Base-by-base conservation (phyloP, 2,329 filamentous ascomycete genomes). In the Bipolaris zeicola region DNA sequence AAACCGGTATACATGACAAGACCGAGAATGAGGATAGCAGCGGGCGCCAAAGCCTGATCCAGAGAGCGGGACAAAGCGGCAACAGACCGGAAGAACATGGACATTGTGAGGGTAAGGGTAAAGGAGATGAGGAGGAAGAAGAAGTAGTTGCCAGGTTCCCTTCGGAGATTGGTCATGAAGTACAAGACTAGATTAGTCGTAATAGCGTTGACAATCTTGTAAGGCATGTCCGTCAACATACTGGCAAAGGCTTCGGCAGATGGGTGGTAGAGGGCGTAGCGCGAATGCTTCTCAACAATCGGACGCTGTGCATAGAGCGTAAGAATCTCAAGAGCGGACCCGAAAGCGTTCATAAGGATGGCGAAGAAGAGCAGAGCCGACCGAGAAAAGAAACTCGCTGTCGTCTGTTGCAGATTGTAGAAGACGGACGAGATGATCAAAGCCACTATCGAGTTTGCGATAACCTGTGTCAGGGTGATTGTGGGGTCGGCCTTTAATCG, bases 231-330 rank as follows among this genome's bases (percentile, higher is more conserved):
- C 60, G 86, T 89, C 28, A 96, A 77, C 89, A 96, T 95, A 8
- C 90, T 95, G 0, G 90, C 87, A 57, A 91, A 83, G n/a, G 92
- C 91, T 81, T 97, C 92, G 14, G 92, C 89, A 8, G 89, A 92
- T 0, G 93, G 92, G 69, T 96, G 93, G 68, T 96, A 96, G 16
- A 96, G 82, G 16, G 92, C 92, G 72, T 96, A 96, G 55, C 89
- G 87, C 53, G 83, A 80, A 67, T 97, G 93, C 74, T 96, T 96
- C 72, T 96, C 92, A 58, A 97, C 91, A 67, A 96, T 96, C 1
- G 90, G 89, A 36, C 93, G 89, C 83, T 96, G 92, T 2, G 90
- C 86, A 72, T 95, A 97, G 4, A 96, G 83, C 0, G 90, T 92
- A 33, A 95, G 77, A 71, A 96, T 95, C 82, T 95, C 91, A 37